Evolutionary conservation across 257 asterid genomes (phyloP), one percentile per base, ranked within the genome.

Genomic region (Plantago major): DNA sequence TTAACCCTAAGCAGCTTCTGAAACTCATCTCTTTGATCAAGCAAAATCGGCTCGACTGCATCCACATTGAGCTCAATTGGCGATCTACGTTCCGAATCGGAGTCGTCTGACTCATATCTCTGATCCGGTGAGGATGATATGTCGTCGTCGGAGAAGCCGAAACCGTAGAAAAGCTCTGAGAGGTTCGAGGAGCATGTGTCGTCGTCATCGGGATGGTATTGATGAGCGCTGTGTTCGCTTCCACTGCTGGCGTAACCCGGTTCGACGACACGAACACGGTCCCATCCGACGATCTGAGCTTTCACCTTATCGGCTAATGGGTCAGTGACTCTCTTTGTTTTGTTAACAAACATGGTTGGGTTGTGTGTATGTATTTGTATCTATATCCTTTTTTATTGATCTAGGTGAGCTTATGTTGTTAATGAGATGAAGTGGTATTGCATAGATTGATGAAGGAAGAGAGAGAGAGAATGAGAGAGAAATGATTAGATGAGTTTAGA

Each of bases 231-330:
- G 89, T 79, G 84, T 11, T 90, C 96, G 73, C 94, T 90, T 1
- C 95, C 95, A 79, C 96, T 91, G 82, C 96, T 88, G 60, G 71
- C 43, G 67, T 67, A 71, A 28, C 71, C 81, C 18, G 77, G 79
- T 10, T 71, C 69, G 26, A 14, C 7, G 0, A 52, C 17, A 38
- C 62, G 22, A 46, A 52, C 17, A 38, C 62, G 22, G 49, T 61
- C 76, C 71, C 75, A 56, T 62, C 90, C 85, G 73, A 82, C 44
- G 69, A 88, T 78, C 55, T 89, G 74, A 17, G 87, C 97, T 73
- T 79, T 87, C 17, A 46, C 75, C 49, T 51, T 57, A 37, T 85
- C 85, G 53, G 73, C 77, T 3, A 89, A 63, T 16, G 86, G 83
- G 75, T 78, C 80, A 47, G 88, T 79, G 15, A 80, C 83, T 67